Percentiles rank a stretch among this genome's conserved stretches.
Conservation (phyloP, 176 grass and related monocot genomes). For the Triticum monococcum region DNA sequence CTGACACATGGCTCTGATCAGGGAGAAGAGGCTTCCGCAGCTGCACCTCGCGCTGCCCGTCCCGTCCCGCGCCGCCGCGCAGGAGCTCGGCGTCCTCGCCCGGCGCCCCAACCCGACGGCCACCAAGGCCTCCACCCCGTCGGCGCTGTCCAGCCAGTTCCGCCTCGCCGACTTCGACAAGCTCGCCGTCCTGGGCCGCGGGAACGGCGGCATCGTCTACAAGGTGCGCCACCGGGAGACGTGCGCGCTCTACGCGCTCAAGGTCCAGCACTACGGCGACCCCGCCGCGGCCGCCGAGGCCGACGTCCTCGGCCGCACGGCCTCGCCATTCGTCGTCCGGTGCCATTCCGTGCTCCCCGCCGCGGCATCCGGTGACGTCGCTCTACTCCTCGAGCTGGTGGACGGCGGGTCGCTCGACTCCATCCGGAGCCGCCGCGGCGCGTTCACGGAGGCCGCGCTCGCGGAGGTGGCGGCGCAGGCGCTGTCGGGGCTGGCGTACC, state of each 20-base stretch:
- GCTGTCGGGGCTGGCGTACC: constrained; percentile 36
- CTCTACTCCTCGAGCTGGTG: constrained; percentile 50
- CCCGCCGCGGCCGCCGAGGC: constrained; percentile 21
- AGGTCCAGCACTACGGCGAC: constrained; percentile 33
- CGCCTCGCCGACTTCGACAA: constrained; percentile 50
- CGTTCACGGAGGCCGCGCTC: constrained; percentile 49
- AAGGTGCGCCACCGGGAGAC: constrained; percentile 56
- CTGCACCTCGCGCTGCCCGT: constrained; percentile 43
- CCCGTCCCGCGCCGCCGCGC: constrained; percentile 5
- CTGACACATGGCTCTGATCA: constrained; percentile 25
- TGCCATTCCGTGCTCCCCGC: constrained; percentile 43
- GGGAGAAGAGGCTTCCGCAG: constrained; percentile 30
- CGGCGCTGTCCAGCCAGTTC: constrained; percentile 12
- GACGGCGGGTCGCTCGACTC: constrained; percentile 48
- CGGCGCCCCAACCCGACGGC: not conserved
- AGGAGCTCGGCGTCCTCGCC: not conserved
- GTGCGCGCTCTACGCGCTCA: constrained; percentile 47
- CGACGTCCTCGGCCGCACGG: constrained; percentile 24
- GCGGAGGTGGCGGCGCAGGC: constrained; percentile 48
- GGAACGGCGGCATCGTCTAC: constrained; percentile 61
- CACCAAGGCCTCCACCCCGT: not conserved
- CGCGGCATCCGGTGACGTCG: constrained; percentile 3
- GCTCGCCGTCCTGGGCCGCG: constrained; percentile 42
- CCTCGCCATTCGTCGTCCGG: constrained; percentile 43
- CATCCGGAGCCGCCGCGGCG: not conserved